phyloP scores from a whole-genome alignment of 768 basidiomycete genomes.

The Porpolomopsis calyptriformis region DNA sequence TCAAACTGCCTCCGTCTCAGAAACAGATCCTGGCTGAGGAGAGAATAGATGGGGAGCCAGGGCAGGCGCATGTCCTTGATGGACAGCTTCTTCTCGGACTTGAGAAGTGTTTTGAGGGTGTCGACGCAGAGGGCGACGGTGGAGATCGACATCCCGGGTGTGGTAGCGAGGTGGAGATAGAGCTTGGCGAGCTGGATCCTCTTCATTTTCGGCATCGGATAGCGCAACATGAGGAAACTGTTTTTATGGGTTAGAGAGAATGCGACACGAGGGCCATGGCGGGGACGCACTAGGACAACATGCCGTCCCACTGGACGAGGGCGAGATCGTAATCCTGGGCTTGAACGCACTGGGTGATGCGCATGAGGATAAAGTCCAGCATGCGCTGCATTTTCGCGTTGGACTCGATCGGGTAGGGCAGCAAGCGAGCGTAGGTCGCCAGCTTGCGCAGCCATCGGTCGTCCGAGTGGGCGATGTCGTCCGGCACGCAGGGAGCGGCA shows the following conservation, averaged over 20 bases:
- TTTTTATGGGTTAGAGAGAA: slow-evolving; percentile 3
- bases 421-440: slow-evolving; percentile 46
- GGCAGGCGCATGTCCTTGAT: slow-evolving; percentile 74
- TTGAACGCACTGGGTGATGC: slow-evolving; percentile 61
- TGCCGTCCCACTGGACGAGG: slow-evolving; percentile 69
- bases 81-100: slow-evolving; percentile 62
- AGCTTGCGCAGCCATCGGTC: slow-evolving; percentile 50
- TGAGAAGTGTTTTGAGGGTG: slow-evolving; percentile 45
- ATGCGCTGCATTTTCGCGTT: slow-evolving; percentile 65
- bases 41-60: slow-evolving; percentile 69
- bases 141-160: slow-evolving; percentile 66
- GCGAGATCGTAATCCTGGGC: slow-evolving; percentile 79
- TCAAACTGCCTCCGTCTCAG: slow-evolving; percentile 67
- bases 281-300: slow-evolving; percentile 55
- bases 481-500: slow-evolving; percentile 14
- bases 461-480: slow-evolving; percentile 23
- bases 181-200: slow-evolving; percentile 65
- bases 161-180: slow-evolving; percentile 66
- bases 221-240: slow-evolving; percentile 78
- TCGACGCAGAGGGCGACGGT: slow-evolving; percentile 60
- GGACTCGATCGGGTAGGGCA: slow-evolving; percentile 74
- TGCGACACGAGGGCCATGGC: not conserved
- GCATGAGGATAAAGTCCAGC: slow-evolving; percentile 61
- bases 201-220: slow-evolving; percentile 74
- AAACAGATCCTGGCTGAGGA: slow-evolving; percentile 66